These are phyloP conservation scores for Trypanosoma theileri DNA, from an alignment of 208 protist genomes.

Conservation along the genomic window DNA sequence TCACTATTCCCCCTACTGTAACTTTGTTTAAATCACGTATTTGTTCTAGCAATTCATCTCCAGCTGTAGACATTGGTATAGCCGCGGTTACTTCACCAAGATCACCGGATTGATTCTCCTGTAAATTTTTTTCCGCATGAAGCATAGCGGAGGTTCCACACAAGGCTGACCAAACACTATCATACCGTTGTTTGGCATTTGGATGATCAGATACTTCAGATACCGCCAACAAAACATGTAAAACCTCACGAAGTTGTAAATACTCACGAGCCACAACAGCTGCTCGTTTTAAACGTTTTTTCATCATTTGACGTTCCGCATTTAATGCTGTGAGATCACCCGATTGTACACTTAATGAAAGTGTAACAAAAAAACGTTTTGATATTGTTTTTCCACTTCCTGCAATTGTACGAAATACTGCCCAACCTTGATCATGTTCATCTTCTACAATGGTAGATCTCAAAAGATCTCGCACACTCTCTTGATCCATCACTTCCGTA, in stretches of 20 bases:
- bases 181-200: slow-evolving; percentile 31
- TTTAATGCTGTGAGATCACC: neutral
- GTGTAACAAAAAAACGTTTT: slow-evolving; percentile 10
- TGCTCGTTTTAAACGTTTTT: slow-evolving; percentile 15
- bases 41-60: slow-evolving; percentile 22
- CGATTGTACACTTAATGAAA: slow-evolving; percentile 10
- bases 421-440: slow-evolving; percentile 30
- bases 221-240: slow-evolving; percentile 27
- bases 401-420: slow-evolving; percentile 23
- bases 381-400: slow-evolving; percentile 12
- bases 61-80: slow-evolving; percentile 26
- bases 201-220: slow-evolving; percentile 35
- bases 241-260: slow-evolving; percentile 30
- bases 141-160: slow-evolving; percentile 32
- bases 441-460: slow-evolving; percentile 33
- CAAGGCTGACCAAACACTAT: slow-evolving; percentile 33
- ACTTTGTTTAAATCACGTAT: slow-evolving; percentile 31
- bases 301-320: slow-evolving; percentile 14
- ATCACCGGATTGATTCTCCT: slow-evolving; percentile 15
- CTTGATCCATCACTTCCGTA: slow-evolving; percentile 30
- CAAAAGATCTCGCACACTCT: slow-evolving; percentile 32
- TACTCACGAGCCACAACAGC: slow-evolving; percentile 29
- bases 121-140: slow-evolving; percentile 20
- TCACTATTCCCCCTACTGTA: slow-evolving; percentile 34
- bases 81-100: slow-evolving; percentile 24